Percentiles rank a stretch among this genome's conserved stretches.
Evolutionary conservation across 2,329 filamentous ascomycete species (phyloP).

Genomic region (Aaosphaeria pasadenensis): DNA sequence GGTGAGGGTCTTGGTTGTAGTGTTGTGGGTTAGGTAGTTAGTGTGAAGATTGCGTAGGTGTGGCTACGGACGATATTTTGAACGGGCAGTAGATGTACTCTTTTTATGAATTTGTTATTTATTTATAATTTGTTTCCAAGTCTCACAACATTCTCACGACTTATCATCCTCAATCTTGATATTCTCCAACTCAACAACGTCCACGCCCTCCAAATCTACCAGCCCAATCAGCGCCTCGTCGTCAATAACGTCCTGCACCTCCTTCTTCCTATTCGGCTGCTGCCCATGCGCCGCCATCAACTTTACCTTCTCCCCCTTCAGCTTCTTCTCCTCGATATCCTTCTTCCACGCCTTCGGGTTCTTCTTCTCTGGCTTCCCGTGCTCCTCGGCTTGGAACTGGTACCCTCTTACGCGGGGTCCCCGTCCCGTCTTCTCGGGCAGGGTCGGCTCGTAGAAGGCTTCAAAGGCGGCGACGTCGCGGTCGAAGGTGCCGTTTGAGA

Average conservation of each 20-base stretch:
- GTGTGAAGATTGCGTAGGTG: too few species aligned
- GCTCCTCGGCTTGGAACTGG: conserved; percentile 29
- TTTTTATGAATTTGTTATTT: too few species aligned
- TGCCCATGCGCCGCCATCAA: conserved; percentile 29
- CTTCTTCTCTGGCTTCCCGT: conserved; percentile 27
- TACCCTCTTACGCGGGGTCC: conserved; percentile 56
- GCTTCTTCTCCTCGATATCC: not conserved
- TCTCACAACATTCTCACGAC: not conserved
- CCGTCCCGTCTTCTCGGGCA: conserved; percentile 73
- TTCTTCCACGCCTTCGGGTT: conserved; percentile 30
- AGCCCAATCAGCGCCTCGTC: conserved; percentile 31
- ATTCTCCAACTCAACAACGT: conserved; percentile 1
- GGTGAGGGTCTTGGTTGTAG: too few species aligned
- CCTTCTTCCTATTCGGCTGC: conserved; percentile 22
- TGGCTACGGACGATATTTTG: too few species aligned
- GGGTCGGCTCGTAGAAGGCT: conserved; percentile 62
- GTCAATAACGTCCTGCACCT: conserved; percentile 26
- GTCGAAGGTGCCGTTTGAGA: conserved; percentile 56
- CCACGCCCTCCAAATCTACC: conserved; percentile 17
- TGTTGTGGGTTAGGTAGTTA: too few species aligned
- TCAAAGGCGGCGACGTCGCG: conserved; percentile 60
- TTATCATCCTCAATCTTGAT: not conserved
- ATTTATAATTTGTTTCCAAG: too few species aligned
- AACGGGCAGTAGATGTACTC: too few species aligned
- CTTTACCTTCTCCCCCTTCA: conserved; percentile 16